Conservation (phyloP, 2,329 filamentous ascomycete genomes). For the Fusarium subtropicale region DNA sequence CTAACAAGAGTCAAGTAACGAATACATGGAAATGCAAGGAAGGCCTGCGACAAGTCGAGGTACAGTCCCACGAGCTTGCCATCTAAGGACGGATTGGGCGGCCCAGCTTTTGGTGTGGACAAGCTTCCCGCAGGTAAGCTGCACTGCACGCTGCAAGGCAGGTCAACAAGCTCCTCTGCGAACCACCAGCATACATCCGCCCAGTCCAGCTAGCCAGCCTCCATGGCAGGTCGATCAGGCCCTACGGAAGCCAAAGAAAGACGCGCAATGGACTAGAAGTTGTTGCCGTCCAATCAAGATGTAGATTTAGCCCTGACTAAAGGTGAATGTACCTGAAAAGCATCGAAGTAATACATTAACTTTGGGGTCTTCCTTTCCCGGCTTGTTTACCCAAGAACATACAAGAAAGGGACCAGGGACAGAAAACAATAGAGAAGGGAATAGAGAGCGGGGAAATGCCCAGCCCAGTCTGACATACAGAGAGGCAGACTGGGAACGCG, state of each 20-base stretch:
- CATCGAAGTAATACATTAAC: slow-evolving; percentile 15
- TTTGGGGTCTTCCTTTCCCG: slow-evolving; percentile 33
- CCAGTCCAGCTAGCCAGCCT: background rate
- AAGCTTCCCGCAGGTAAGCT: slow-evolving; percentile 37
- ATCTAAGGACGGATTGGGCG: slow-evolving; percentile 37
- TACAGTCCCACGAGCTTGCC: slow-evolving; percentile 39
- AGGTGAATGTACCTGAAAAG: slow-evolving; percentile 21
- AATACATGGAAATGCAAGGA: slow-evolving; percentile 40
- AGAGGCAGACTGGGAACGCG: slow-evolving; percentile 8
- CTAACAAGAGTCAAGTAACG: slow-evolving; percentile 34
- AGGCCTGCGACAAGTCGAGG: slow-evolving; percentile 24
- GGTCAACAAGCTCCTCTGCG: slow-evolving; percentile 23
- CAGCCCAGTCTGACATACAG: background rate
- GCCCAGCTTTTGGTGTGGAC: slow-evolving; percentile 34
- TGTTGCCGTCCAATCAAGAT: slow-evolving; percentile 24
- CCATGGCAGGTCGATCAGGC: slow-evolving; percentile 31
- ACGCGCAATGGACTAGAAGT: slow-evolving; percentile 33
- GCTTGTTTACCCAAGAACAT: slow-evolving; percentile 13
- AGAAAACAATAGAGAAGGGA: background rate
- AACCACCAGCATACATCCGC: slow-evolving; percentile 16
- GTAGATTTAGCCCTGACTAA: background rate
- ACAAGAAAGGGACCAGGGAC: background rate
- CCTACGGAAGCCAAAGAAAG: slow-evolving; percentile 11
- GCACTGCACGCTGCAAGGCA: slow-evolving; percentile 15
- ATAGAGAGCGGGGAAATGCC: slow-evolving; percentile 10